A percentile compares a stretch with the other conserved stretches of the same genome.
phyloP scores from a whole-genome alignment of 768 basidiomycete species.

The Pleurotus platypus region DNA sequence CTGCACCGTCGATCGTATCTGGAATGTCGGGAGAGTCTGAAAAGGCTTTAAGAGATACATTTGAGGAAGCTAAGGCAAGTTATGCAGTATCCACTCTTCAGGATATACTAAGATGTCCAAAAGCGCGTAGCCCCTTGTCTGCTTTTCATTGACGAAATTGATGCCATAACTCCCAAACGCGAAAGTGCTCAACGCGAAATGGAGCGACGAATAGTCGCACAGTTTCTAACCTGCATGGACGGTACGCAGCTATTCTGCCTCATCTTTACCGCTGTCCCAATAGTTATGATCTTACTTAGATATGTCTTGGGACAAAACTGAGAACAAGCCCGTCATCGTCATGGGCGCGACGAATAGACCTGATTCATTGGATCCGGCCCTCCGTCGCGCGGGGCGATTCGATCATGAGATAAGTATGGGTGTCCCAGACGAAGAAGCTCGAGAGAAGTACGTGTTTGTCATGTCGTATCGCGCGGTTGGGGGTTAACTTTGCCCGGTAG shows the following conservation, averaged over 20 bases:
- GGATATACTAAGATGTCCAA: background rate
- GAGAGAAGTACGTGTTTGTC: constrained; percentile 68
- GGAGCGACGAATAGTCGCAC: constrained; percentile 96
- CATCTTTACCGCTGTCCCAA: background rate
- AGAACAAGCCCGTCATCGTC: constrained; percentile 89
- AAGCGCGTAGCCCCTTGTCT: constrained; percentile 90
- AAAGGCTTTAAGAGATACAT: constrained; percentile 92
- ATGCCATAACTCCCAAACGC: constrained; percentile 95
- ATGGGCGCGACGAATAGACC: constrained; percentile 97
- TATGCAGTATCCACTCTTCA: background rate
- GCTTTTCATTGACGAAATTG: constrained; percentile 96
- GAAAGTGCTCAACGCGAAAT: constrained; percentile 98
- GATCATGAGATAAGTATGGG: constrained; percentile 98
- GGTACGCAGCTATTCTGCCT: constrained; percentile 45
- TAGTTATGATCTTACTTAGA: constrained; percentile 41
- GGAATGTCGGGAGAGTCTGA: constrained; percentile 99
- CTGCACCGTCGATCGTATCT: constrained; percentile 93
- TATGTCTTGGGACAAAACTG: constrained; percentile 92
- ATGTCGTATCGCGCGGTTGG: background rate
- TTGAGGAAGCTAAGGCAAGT: constrained; percentile 91
- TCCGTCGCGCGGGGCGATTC: constrained; percentile 91
- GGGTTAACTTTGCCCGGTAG: constrained; percentile 34
- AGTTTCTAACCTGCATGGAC: constrained; percentile 98
- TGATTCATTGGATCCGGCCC: constrained; percentile 90
- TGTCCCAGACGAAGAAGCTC: constrained; percentile 88